Evolutionary conservation across 495 filamentous ascomycete species (phyloP).

Genomic region (Durotheca rogersii): DNA sequence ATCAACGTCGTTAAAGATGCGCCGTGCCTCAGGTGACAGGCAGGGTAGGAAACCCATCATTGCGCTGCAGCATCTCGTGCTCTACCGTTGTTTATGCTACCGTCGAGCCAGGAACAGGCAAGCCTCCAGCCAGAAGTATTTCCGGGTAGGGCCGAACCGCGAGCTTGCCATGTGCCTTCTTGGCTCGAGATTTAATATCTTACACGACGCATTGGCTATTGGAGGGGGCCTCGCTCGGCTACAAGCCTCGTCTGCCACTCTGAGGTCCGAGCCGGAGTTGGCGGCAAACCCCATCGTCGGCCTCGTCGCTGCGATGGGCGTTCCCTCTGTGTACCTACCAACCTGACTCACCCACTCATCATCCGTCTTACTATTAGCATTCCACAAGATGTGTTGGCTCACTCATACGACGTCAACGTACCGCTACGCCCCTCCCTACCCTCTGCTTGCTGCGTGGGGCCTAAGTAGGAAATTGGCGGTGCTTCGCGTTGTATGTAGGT

Average conservation of each 20-base stretch:
- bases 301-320: conserved; percentile 6
- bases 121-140: conserved; percentile 13
- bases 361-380: conserved; percentile 3
- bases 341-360: neutral
- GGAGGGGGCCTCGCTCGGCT: conserved; percentile 14
- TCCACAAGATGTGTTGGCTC: neutral
- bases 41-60: too few relatives aligned
- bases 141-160: conserved; percentile 28
- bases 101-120: too few relatives aligned
- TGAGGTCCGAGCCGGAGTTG: conserved; percentile 18
- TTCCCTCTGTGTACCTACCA: neutral
- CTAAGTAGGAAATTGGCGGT: neutral
- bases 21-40: conserved; percentile 21
- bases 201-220: conserved; percentile 13
- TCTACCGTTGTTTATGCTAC: too few relatives aligned
- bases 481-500: neutral
- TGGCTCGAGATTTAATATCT: conserved; percentile 15
- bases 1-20: too few relatives aligned
- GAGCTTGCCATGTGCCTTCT: conserved; percentile 23
- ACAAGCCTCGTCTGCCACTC: conserved; percentile 25
- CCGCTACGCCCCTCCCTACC: neutral
- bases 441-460: neutral
- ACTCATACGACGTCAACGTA: neutral
- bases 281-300: conserved; percentile 14
- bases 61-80: too few relatives aligned